A percentile compares a stretch with the other conserved stretches of the same genome.
Conservation (phyloP, 176 grass and related monocot genomes). For the Thinopyrum elongatum region DNA sequence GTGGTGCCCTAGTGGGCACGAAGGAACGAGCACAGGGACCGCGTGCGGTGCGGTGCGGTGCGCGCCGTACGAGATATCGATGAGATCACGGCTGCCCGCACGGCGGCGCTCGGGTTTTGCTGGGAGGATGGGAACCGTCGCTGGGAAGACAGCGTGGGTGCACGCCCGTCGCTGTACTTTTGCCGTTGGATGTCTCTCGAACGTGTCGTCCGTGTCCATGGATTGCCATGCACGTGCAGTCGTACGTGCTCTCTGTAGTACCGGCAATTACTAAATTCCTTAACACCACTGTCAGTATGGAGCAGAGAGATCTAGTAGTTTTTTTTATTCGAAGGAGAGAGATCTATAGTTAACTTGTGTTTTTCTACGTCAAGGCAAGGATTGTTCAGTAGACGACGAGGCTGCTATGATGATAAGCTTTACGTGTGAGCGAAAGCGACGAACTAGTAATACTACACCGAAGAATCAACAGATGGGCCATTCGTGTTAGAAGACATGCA, state of each 20-base stretch:
- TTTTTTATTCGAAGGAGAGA: too few species aligned
- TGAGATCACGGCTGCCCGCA: not conserved
- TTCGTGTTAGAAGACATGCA: too few species aligned
- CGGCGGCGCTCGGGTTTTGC: not conserved
- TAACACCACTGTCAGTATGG: too few species aligned
- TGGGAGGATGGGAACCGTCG: not conserved
- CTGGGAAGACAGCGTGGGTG: not conserved
- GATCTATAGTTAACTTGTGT: too few species aligned
- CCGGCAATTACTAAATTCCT: not conserved
- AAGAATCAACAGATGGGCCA: too few species aligned
- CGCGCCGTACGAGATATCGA: not conserved
- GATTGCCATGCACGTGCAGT: not conserved
- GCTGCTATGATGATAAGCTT: too few species aligned
- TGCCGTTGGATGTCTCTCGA: not conserved
- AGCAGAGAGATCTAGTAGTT: not conserved
- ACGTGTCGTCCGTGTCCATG: not conserved
- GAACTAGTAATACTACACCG: too few species aligned
- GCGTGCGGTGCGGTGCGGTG: too few species aligned
- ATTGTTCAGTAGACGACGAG: too few species aligned
- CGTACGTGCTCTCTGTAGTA: not conserved
- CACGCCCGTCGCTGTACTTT: not conserved
- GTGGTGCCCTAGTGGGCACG: not conserved
- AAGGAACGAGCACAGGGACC: too few species aligned
- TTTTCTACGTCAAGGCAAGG: too few species aligned
- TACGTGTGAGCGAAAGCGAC: too few species aligned